A percentile compares a stretch with the other conserved stretches of the same genome.
These are phyloP conservation scores for Coniella vitis DNA, from an alignment of 2,329 filamentous ascomycete species.

Conservation along the genomic window DNA sequence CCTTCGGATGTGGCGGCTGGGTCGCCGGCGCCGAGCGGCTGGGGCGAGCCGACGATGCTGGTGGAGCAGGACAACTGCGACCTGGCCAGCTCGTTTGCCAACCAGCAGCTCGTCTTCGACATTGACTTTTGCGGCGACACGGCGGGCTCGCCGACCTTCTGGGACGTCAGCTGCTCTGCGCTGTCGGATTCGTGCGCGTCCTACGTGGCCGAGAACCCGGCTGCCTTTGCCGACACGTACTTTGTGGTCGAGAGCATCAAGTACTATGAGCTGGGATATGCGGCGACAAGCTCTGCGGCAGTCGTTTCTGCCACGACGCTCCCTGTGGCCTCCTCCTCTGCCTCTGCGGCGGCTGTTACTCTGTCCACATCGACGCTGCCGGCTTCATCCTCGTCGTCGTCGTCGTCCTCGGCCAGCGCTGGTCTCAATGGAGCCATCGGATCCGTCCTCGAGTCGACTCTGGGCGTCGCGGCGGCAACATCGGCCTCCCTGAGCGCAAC, in stretches of 20 bases:
- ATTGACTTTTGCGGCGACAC: slow-evolving; percentile 70
- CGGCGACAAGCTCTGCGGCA: no score
- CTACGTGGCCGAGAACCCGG: slow-evolving; percentile 32
- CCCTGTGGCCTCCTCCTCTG: slow-evolving; percentile 5
- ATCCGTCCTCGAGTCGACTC: slow-evolving; percentile 8
- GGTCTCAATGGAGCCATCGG: slow-evolving; percentile 6
- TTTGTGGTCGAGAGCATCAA: slow-evolving; percentile 38
- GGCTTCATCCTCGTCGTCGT: background rate
- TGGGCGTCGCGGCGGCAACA: slow-evolving; percentile 5
- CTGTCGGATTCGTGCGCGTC: slow-evolving; percentile 25
- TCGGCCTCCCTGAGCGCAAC: no score
- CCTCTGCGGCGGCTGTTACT: background rate
- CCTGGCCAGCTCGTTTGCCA: slow-evolving; percentile 53
- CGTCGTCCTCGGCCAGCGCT: background rate
- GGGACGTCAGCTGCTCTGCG: slow-evolving; percentile 24
- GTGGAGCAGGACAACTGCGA: slow-evolving; percentile 56
- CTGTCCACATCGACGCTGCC: background rate
- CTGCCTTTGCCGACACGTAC: slow-evolving; percentile 30
- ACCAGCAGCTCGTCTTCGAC: slow-evolving; percentile 68
- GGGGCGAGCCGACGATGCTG: slow-evolving; percentile 57
- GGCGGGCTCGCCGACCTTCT: slow-evolving; percentile 37
- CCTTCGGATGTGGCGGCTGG: slow-evolving; percentile 20
- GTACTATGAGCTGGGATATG: slow-evolving; percentile 24
- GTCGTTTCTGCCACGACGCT: slow-evolving; percentile 9
- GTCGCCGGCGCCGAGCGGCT: slow-evolving; percentile 53